Percentiles rank a stretch among this genome's conserved stretches.
Evolutionary conservation across 495 filamentous ascomycete species (phyloP).

Genomic region (Aspergillus baeticus): DNA sequence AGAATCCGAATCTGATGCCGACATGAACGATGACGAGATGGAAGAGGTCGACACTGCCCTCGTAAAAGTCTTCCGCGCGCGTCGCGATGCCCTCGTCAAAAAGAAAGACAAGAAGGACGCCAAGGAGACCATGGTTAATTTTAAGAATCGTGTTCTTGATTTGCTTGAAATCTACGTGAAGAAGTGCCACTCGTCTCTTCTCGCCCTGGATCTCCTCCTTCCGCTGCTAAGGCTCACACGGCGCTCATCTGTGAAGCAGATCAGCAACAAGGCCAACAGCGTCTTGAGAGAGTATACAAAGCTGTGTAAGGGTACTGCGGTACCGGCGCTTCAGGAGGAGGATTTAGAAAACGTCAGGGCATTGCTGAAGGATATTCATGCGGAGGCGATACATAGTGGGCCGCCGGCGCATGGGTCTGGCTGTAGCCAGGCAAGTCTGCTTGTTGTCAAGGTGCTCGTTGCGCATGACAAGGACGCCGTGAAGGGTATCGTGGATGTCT

Average conservation of each 20-base stretch:
- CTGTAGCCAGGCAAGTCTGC: conserved; percentile 62
- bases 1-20: conserved; percentile 56
- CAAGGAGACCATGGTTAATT: conserved; percentile 85
- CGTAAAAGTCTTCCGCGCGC: conserved; percentile 77
- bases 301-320: conserved; percentile 56
- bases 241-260: conserved; percentile 64
- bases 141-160: conserved; percentile 92
- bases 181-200: conserved; percentile 63
- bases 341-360: conserved; percentile 48
- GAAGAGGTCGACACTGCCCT: conserved; percentile 81
- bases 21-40: conserved; percentile 97
- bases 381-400: conserved; percentile 65
- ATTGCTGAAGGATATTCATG: conserved; percentile 66
- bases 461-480: conserved; percentile 48
- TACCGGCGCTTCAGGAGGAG: conserved; percentile 45
- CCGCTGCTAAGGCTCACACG: conserved; percentile 60
- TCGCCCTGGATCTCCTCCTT: conserved; percentile 66
- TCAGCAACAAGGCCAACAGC: conserved; percentile 68
- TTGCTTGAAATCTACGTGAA: conserved; percentile 84
- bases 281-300: conserved; percentile 72
- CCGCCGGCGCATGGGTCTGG: conserved; percentile 53
- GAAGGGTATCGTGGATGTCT: conserved; percentile 51
- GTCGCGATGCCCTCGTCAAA: conserved; percentile 57
- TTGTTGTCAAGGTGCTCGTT: conserved; percentile 61
- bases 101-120: conserved; percentile 83